Evolutionary conservation across 805 yeast genomes (phyloP).

Genomic region (Wickerhamiella azymoides): DNA sequence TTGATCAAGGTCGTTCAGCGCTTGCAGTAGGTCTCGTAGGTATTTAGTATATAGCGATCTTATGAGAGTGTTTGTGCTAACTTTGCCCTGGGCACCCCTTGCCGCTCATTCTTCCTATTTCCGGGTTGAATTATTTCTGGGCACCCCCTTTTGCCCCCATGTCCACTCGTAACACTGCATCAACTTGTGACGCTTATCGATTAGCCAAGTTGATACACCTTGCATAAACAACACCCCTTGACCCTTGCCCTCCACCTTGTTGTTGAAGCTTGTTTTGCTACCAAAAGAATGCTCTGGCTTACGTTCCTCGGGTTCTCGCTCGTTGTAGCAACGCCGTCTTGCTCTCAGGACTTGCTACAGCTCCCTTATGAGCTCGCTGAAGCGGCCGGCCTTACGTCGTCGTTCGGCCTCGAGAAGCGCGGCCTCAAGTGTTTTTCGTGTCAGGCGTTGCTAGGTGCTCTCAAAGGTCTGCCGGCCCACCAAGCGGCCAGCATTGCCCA

Average conservation of each 20-base stretch:
- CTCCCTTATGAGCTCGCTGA: constrained; percentile 6
- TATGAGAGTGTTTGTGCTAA: no score
- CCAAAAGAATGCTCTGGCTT: background rate
- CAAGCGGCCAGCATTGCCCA: background rate
- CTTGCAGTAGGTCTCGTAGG: constrained; percentile 27
- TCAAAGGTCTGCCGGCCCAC: constrained; percentile 1
- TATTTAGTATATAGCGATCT: background rate
- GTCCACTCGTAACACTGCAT: no score
- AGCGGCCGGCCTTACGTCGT: background rate
- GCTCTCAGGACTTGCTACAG: background rate
- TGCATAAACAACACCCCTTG: background rate
- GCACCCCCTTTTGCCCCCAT: no score
- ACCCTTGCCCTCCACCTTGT: background rate
- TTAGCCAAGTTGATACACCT: background rate
- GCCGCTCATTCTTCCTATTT: no score
- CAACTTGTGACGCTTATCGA: constrained; percentile 3
- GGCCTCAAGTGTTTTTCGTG: constrained; percentile 4
- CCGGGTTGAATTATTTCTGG: no score
- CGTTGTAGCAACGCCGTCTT: constrained; percentile 1
- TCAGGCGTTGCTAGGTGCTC: constrained; percentile 1
- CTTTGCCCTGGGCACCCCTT: no score
- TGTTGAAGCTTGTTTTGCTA: no score
- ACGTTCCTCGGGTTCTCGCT: background rate
- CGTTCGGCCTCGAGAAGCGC: constrained; percentile 4
- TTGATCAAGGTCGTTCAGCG: constrained; percentile 84